Base-by-base conservation (phyloP, 148 eudicot species). In the Silene latifolia region DNA sequence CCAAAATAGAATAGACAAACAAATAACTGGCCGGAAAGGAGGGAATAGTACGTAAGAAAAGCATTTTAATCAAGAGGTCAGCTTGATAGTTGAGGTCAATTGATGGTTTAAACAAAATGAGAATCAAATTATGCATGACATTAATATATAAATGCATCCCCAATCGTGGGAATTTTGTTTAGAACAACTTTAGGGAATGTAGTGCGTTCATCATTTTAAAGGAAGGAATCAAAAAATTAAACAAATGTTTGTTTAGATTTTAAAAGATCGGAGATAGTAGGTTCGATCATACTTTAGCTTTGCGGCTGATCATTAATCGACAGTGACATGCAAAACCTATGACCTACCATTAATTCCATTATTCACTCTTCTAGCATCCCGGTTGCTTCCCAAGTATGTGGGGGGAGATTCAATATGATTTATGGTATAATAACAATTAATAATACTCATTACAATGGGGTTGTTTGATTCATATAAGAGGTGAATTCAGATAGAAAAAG, bases 271-370 rank as follows among this genome's bases (percentile, higher is more conserved):
- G 65, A 62, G 65, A 62, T 9, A 9, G 3, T 11, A 24, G 14
- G 32, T 2, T 3, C 12, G 15, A 62, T 62, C 65, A 62, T 24
- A 0, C 14, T 62, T 61, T 17, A 66, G 63, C 76, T 75, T 80
- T 80, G 79, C 76, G 79, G 83, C 83, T 76, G 60, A 79, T 73
- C 73, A 68, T 73, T 67, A 29, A 47, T 58, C 65, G 69, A 77
- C 56, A 77, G 15, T 35, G 70, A 77, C 79, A 68, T 44, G 79
- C 67, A 19, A 54, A 18, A 54, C 74, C 57, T 68, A 12, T 18
- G 10, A 21, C 10, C 24, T 60, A 23, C 54, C 17, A 48, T 48
- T 10, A 0, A 48, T 48, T 10, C 54, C 9, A 6, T 7, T 39
- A 32, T 2, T 48, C 54, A 10, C 15, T 48, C 54, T 12, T 14